Conservation (phyloP, 345 rosid genomes). For the Euphorbia lathyris region DNA sequence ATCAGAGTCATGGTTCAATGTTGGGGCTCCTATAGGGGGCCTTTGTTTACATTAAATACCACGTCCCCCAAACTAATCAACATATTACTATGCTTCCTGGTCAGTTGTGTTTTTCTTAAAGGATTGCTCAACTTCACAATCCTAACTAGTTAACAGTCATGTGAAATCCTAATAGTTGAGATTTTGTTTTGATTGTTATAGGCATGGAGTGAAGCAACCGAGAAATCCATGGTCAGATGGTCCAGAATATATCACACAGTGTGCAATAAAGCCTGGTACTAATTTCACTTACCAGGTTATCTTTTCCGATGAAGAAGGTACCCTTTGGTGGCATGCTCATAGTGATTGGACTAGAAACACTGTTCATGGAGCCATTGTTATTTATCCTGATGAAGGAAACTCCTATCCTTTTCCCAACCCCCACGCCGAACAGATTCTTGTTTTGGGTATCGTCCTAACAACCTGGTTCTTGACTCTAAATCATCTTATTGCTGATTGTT, state of each 20-base stretch:
- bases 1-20: too few relatives aligned
- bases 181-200: neutral
- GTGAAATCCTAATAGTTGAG: too few relatives aligned
- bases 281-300: conserved; percentile 62
- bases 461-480: too few relatives aligned
- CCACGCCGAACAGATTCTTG: conserved; percentile 8
- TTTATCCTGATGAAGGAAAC: conserved; percentile 14
- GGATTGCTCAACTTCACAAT: too few relatives aligned
- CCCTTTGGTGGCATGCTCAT: conserved; percentile 96
- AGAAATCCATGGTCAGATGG: conserved; percentile 94
- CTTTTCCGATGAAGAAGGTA: conserved; percentile 63
- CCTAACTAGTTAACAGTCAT: too few relatives aligned
- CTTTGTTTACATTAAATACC: too few relatives aligned
- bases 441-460: conserved; percentile 16
- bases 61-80: too few relatives aligned
- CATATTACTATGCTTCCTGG: too few relatives aligned
- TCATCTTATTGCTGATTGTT: neutral
- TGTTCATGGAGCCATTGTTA: conserved; percentile 60
- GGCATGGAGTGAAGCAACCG: conserved; percentile 62
- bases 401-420: conserved; percentile 14
- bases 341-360: conserved; percentile 82
- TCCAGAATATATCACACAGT: conserved; percentile 73
- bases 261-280: conserved; percentile 70
- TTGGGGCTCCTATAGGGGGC: too few relatives aligned
- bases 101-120: too few relatives aligned